A percentile compares a stretch with the other conserved stretches of the same genome.
Evolutionary conservation across 2,329 filamentous ascomycete species (phyloP).

Genomic region (Phialophora macrospora): DNA sequence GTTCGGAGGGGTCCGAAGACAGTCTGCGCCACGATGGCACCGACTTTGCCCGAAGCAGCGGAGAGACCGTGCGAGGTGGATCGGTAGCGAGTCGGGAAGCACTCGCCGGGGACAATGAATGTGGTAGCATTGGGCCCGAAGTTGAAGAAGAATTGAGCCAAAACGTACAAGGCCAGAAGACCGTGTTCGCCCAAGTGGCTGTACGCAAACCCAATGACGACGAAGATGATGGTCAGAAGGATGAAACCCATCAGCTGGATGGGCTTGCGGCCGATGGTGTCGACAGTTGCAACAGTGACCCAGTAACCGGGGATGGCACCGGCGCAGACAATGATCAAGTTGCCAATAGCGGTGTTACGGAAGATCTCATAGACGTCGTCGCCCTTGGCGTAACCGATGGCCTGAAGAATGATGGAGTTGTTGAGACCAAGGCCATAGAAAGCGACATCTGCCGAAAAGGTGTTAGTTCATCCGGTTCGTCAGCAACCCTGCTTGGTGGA

Average conservation of each 20-base stretch:
- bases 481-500: neutral
- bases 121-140: constrained; percentile 70
- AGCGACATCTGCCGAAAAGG: constrained; percentile 54
- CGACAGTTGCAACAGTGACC: constrained; percentile 75
- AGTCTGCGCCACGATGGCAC: constrained; percentile 69
- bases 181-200: constrained; percentile 54
- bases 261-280: constrained; percentile 75
- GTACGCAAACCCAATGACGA: constrained; percentile 66
- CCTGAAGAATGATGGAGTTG: constrained; percentile 71
- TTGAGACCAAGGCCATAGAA: constrained; percentile 73
- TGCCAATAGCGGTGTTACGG: constrained; percentile 76
- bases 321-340: constrained; percentile 77
- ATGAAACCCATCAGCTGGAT: constrained; percentile 70
- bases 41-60: constrained; percentile 69
- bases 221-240: constrained; percentile 66
- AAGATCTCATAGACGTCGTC: constrained; percentile 69
- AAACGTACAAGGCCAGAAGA: constrained; percentile 65
- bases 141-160: constrained; percentile 71
- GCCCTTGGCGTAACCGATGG: constrained; percentile 72
- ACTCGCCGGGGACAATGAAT: constrained; percentile 68
- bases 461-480: neutral
- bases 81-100: constrained; percentile 67
- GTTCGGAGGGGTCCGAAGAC: constrained; percentile 68
- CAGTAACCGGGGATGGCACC: constrained; percentile 83
- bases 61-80: constrained; percentile 68